Conservation (phyloP, 73 alveolate genomes). For the Stentor coeruleus region DNA sequence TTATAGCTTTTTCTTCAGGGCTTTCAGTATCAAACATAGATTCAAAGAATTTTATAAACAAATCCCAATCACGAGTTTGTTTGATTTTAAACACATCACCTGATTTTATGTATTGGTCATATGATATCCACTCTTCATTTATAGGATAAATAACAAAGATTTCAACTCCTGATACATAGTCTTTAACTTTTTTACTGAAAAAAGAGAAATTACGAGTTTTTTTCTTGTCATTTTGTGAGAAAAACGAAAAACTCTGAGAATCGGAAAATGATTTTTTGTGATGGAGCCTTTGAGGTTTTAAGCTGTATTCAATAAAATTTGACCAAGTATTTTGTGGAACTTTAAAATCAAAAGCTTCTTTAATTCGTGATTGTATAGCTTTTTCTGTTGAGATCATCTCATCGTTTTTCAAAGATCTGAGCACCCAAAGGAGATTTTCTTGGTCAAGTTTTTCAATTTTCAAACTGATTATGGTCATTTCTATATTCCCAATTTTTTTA, state of each 20-base stretch:
- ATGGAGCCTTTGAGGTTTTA: background rate
- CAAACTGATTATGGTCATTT: conserved; percentile 35
- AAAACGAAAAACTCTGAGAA: background rate
- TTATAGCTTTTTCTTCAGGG: conserved; percentile 52
- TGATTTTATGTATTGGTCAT: conserved; percentile 13
- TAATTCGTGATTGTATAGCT: conserved; percentile 53
- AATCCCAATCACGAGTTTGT: background rate
- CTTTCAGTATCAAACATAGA: background rate
- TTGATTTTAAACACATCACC: conserved; percentile 12
- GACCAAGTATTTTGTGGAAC: background rate
- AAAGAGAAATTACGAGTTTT: background rate
- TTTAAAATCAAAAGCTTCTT: conserved; percentile 62
- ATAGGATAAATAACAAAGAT: background rate
- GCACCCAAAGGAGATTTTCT: conserved; percentile 60
- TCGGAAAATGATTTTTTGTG: background rate
- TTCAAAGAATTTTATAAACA: background rate
- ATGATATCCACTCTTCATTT: conserved; percentile 11
- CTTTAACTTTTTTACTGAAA: background rate
- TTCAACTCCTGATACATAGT: background rate
- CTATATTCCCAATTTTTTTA: conserved; percentile 42
- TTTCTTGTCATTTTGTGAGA: background rate
- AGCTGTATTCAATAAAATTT: background rate
- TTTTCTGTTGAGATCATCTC: conserved; percentile 60
- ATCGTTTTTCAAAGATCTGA: conserved; percentile 39
- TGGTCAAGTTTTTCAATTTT: conserved; percentile 41